A percentile compares a stretch with the other conserved stretches of the same genome.
These are phyloP conservation scores for Isatis tinctoria DNA, from an alignment of 345 rosid genomes.

Conservation along the genomic window DNA sequence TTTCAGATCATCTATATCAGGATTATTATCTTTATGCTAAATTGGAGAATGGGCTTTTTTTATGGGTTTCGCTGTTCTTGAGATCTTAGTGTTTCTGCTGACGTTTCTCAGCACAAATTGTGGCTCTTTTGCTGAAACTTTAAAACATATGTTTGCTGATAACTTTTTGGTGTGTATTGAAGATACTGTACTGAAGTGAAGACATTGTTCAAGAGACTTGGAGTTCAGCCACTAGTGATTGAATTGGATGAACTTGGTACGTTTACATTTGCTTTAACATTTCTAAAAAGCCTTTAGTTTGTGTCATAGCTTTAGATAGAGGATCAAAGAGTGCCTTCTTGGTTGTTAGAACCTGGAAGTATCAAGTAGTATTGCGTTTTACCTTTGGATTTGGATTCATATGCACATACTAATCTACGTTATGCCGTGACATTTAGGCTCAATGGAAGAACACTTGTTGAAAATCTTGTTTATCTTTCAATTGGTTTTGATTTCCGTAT, in stretches of 20 bases:
- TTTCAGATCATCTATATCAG: not conserved
- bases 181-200: slow-evolving; percentile 96
- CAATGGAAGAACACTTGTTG: not conserved
- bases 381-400: not conserved
- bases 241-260: slow-evolving; percentile 92
- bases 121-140: not conserved
- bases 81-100: not conserved
- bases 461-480: not conserved
- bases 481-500: not conserved
- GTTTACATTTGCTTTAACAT: slow-evolving; percentile 9
- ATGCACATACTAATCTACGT: not conserved
- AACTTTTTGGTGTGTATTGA: not conserved
- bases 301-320: not conserved
- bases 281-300: not conserved
- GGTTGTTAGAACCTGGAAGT: not conserved
- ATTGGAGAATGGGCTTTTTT: not conserved
- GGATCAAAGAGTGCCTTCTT: not conserved
- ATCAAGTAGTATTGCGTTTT: not conserved
- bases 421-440: not conserved
- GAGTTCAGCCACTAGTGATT: slow-evolving; percentile 69
- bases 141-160: not conserved
- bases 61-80: not conserved
- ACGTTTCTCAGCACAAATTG: not conserved
- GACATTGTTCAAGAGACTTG: slow-evolving; percentile 67
- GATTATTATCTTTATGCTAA: not conserved